Evolutionary conservation across 495 filamentous ascomycete genomes (phyloP).

Genomic region (Letharia columbiana): DNA sequence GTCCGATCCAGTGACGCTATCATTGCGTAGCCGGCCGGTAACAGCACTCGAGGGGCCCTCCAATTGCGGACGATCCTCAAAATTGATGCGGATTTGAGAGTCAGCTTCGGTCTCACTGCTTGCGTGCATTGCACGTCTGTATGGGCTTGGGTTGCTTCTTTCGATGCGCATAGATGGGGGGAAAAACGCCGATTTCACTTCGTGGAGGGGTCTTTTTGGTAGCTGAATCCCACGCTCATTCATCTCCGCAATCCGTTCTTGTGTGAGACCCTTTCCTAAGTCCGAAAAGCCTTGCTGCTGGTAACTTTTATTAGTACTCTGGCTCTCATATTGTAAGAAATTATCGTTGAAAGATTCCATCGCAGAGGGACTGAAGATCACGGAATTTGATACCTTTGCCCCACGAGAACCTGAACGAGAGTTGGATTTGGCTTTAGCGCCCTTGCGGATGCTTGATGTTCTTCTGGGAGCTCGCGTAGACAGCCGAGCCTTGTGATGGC

Average conservation of each 20-base stretch:
- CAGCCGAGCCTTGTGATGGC: conserved; percentile 30
- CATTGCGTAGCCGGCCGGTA: conserved; percentile 7
- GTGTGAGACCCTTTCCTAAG: conserved; percentile 15
- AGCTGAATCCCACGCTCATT: conserved; percentile 21
- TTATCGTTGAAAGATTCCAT: conserved; percentile 4
- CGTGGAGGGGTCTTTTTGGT: conserved; percentile 24
- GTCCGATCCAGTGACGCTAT: conserved; percentile 31
- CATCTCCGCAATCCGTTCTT: conserved; percentile 26
- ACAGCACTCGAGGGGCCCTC: not conserved
- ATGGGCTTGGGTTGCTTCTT: conserved; percentile 48
- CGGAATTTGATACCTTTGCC: not conserved
- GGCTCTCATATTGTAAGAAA: not conserved
- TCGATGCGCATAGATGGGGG: conserved; percentile 39
- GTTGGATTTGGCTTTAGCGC: not conserved
- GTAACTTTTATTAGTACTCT: not conserved
- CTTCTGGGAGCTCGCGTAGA: conserved; percentile 29
- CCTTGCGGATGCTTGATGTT: conserved; percentile 5
- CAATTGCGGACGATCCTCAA: conserved; percentile 20
- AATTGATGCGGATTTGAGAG: conserved; percentile 24
- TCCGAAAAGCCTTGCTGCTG: conserved; percentile 6
- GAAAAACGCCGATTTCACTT: conserved; percentile 35
- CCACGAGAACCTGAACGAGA: not conserved
- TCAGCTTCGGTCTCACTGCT: conserved; percentile 18
- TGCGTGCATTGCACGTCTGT: conserved; percentile 40
- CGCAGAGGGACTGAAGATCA: not conserved